These are phyloP conservation scores for Crassisporium funariophilum DNA, from an alignment of 768 basidiomycete genomes.

Conservation along the genomic window DNA sequence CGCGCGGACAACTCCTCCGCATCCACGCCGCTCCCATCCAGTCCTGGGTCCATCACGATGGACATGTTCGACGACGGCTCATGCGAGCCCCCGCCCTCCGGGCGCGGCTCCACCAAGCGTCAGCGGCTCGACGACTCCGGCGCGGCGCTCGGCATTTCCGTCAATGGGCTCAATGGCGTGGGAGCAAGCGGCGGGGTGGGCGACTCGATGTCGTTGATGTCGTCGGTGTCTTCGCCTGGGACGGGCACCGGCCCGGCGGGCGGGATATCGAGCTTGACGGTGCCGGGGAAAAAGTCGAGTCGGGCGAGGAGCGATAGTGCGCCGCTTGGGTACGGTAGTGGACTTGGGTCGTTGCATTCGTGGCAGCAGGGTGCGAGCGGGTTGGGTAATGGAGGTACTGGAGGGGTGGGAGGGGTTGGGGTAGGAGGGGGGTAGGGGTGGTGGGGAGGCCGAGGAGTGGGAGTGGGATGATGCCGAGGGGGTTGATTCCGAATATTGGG, in stretches of 20 bases:
- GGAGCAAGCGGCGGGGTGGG: constrained; percentile 16
- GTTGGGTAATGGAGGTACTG: constrained; percentile 19
- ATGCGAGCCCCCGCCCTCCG: constrained; percentile 27
- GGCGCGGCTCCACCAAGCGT: constrained; percentile 46
- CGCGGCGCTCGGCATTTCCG: constrained; percentile 19
- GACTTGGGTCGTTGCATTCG: constrained; percentile 6
- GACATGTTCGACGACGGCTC: constrained; percentile 45
- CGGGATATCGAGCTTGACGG: constrained; percentile 21
- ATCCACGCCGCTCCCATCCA: constrained; percentile 40
- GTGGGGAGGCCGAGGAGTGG: constrained; percentile 51
- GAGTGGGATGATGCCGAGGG: constrained; percentile 44
- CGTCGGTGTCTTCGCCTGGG: constrained; percentile 37
- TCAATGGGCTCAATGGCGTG: constrained; percentile 25
- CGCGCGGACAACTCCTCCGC: constrained; percentile 29
- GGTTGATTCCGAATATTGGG: constrained; percentile 40
- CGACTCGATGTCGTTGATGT: constrained; percentile 34
- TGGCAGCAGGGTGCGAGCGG: constrained; percentile 24
- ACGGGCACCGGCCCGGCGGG: constrained; percentile 23
- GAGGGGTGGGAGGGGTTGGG: constrained; percentile 24
- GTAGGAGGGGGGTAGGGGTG: constrained; percentile 28
- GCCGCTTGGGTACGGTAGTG: constrained; percentile 55
- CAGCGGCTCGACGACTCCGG: constrained; percentile 50
- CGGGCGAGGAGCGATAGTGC: constrained; percentile 71
- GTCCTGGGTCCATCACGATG: constrained; percentile 44
- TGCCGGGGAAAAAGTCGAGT: constrained; percentile 43